A percentile compares a stretch with the other conserved stretches of the same genome.
Conservation (phyloP, 2,329 filamentous ascomycete genomes). For the Aspergillus sp. region DNA sequence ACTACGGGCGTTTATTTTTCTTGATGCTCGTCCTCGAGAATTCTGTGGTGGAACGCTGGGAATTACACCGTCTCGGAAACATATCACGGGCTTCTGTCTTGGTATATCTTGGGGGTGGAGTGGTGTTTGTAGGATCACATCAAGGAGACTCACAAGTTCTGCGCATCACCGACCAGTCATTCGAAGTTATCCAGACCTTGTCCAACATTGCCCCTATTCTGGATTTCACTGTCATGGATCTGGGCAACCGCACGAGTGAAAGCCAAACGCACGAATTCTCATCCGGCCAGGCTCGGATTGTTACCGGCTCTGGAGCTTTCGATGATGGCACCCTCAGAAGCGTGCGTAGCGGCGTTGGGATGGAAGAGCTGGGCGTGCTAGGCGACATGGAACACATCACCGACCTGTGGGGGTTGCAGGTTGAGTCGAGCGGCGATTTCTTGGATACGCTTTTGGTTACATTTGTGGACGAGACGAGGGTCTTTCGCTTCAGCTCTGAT, state of each 20-base stretch:
- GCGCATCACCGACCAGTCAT: slow-evolving; percentile 62
- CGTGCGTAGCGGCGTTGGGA: slow-evolving; percentile 88
- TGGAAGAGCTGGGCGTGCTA: slow-evolving; percentile 83
- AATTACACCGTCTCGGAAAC: slow-evolving; percentile 67
- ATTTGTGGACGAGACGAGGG: slow-evolving; percentile 79
- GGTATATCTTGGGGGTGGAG: slow-evolving; percentile 70
- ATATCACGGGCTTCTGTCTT: slow-evolving; percentile 78
- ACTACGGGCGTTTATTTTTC: slow-evolving; percentile 85
- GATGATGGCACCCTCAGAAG: slow-evolving; percentile 86
- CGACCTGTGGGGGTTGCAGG: slow-evolving; percentile 72
- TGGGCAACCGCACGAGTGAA: slow-evolving; percentile 82
- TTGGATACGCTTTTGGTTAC: slow-evolving; percentile 77
- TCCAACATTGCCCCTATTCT: slow-evolving; percentile 88
- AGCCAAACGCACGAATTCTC: slow-evolving; percentile 86
- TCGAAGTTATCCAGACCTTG: slow-evolving; percentile 74
- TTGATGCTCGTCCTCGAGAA: slow-evolving; percentile 73
- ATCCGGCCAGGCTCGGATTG: slow-evolving; percentile 89
- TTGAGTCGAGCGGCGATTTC: slow-evolving; percentile 47
- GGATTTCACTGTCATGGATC: slow-evolving; percentile 95
- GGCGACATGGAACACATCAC: slow-evolving; percentile 76
- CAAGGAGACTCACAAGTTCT: slow-evolving; percentile 90
- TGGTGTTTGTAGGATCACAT: slow-evolving; percentile 88
- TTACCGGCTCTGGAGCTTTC: slow-evolving; percentile 89
- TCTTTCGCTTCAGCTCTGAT: slow-evolving; percentile 74
- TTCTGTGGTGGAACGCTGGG: slow-evolving; percentile 67